Percentiles rank a stretch among this genome's conserved stretches.
Conservation (phyloP, 129 eudicot species). For the Escallonia rubra region DNA sequence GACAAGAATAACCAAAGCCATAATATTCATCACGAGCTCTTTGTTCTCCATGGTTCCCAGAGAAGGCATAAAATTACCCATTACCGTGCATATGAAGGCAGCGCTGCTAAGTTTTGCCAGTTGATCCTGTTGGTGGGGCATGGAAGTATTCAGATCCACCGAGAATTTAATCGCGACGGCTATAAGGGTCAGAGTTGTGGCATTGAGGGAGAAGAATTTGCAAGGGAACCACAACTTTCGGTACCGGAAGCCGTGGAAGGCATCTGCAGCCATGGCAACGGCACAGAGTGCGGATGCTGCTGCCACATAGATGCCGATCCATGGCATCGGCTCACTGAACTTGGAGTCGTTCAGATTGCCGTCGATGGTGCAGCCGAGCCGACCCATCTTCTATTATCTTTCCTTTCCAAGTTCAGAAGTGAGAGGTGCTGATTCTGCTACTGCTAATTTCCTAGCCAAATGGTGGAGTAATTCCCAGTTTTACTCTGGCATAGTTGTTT, state of each 20-base stretch:
- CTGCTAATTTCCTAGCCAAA: no score
- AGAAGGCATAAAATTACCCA: constrained; percentile 22
- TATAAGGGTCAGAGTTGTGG: constrained; percentile 14
- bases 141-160: constrained; percentile 16
- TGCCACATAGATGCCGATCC: constrained; percentile 22
- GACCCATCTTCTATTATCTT: not conserved
- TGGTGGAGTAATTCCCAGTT: no score
- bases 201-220: constrained; percentile 19
- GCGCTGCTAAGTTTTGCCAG: constrained; percentile 7
- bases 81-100: constrained; percentile 9
- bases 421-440: no score
- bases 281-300: constrained; percentile 20
- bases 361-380: not conserved
- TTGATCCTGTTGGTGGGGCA: not conserved
- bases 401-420: no score
- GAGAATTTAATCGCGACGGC: constrained; percentile 20
- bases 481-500: no score
- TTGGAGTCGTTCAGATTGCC: not conserved
- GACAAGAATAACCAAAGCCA: constrained; percentile 21
- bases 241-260: constrained; percentile 10
- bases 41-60: constrained; percentile 18
- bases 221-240: constrained; percentile 22
- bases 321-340: constrained; percentile 18
- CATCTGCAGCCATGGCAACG: constrained; percentile 12
- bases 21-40: constrained; percentile 13